Evolutionary conservation across 78 protist genomes (phyloP).

Genomic region (Protostelium mycophagum): DNA sequence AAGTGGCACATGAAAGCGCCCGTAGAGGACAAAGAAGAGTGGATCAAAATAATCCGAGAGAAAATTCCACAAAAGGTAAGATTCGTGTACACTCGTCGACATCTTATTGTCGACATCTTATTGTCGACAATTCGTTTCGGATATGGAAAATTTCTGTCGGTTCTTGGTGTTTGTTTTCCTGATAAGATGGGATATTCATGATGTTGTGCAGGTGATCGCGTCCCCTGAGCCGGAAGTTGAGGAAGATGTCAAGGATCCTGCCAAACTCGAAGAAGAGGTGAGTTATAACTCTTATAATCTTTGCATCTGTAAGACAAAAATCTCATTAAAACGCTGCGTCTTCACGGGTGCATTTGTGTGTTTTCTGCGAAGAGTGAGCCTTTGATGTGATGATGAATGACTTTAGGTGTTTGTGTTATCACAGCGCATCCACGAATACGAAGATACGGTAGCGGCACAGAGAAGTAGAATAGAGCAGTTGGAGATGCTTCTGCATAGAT

Average conservation of each 20-base stretch:
- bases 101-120: not conserved
- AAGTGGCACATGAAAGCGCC: not conserved
- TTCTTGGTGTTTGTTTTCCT: not conserved
- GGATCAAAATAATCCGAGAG: not conserved
- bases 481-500: not conserved
- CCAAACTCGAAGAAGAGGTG: too few species aligned
- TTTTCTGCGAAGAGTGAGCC: too few species aligned
- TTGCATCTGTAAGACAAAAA: too few species aligned
- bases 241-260: too few species aligned
- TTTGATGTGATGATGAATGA: too few species aligned
- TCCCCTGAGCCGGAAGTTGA: too few species aligned
- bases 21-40: not conserved
- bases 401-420: not conserved
- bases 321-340: too few species aligned
- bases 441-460: not conserved
- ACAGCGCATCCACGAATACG: not conserved
- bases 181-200: not conserved
- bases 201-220: too few species aligned
- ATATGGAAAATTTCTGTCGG: not conserved
- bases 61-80: not conserved
- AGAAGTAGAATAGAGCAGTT: not conserved
- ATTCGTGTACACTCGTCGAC: not conserved
- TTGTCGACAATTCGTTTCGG: not conserved
- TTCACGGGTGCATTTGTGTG: too few species aligned
- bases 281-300: too few species aligned